Evolutionary conservation across 2,329 filamentous ascomycete species (phyloP), one percentile per base, ranked within the genome.

Genomic region (Neopestalotiopsis sp.): DNA sequence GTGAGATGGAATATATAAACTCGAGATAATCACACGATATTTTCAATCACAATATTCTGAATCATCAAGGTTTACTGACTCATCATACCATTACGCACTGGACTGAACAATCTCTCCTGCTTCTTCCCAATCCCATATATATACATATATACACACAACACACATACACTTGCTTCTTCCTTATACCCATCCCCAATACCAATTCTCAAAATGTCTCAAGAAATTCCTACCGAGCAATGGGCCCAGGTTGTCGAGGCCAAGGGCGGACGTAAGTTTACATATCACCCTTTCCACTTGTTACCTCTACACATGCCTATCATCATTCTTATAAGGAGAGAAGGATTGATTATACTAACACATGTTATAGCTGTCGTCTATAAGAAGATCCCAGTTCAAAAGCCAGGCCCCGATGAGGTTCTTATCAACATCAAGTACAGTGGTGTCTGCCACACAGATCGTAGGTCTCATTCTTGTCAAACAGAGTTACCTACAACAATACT

Each of bases 351-450:
- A 42, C 38, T 28, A n/a, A 66, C 56, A 69, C 70, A 70, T 67
- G 68, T 71, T 32, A 63, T 42, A 90, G 89, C 89, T 74, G 84
- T 89, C 76, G 81, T 88, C 70, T 94, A 92, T 87, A 94, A 94
- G 85, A 88, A 91, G 83, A 95, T 98, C 76, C 91, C 93, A 74
- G 94, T 97, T 65, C 87, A 86, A 71, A 89, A 91, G 80, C 95
- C 95, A 53, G 94, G 91, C 28, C 91, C 94, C 66, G 94, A 97
- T 84, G 93, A 98, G 83, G 93, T 97, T 74, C 92, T 98, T 73
- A 85, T 97, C 83, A 95, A 97, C 84, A 89, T 97, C 87, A 94
- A 94, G 82, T 97, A 89, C 87, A 93, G 92, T 34, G 94, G 94
- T 79, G 94, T 97, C 74, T 97, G 94, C 87, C 94, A 97, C 86